Evolutionary conservation across 1,284 basidiomycete genomes (phyloP), one percentile per base, ranked within the genome.

Genomic region (Caloboletus firmus): DNA sequence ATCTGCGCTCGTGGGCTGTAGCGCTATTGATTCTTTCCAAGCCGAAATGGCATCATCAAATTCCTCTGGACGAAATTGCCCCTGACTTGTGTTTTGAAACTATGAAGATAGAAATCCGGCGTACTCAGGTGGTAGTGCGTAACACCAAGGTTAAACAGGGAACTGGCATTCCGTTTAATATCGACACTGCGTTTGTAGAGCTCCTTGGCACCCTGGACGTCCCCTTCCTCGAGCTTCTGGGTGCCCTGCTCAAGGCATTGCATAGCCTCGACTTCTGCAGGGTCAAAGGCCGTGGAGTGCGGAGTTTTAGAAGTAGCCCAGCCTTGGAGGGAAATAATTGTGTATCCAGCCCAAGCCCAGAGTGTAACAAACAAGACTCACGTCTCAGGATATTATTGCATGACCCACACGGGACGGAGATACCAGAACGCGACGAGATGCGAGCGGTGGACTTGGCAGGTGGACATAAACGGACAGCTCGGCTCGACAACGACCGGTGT

Each of bases 61-160:
- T 71, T 94, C 90, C 79, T 93, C 91, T 94, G 67, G 15, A 57
- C 39, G 49, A 57, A 54, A 49, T 58, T 62, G 57, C 55, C 32
- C 55, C 55, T 46, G 59, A 61, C 53, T 36, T 56, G 46, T 51
- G 58, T 54, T 58, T 48, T 59, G 50, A 40, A 39, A 41, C 48
- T 17, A 55, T 15, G 37, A 58, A 59, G 58, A 55, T 49, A 35
- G 35, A 48, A 56, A 54, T 55, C 63, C 50, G 49, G 77, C 82
- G 60, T 67, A 91, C 91, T 92, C 44, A 92, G 81, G 70, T 94
- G 92, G 70, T 93, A 95, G 66, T 91, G 85, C 5, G 91, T 92
- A 34, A 95, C 92, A 40, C 92, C 92, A 20, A 95, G 79, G 69
- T 95, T 95, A 74, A 93, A 95, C 40, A 93, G 79, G 17, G 90